Conservation (phyloP, 2,329 filamentous ascomycete species). For the Botrytis porri region DNA sequence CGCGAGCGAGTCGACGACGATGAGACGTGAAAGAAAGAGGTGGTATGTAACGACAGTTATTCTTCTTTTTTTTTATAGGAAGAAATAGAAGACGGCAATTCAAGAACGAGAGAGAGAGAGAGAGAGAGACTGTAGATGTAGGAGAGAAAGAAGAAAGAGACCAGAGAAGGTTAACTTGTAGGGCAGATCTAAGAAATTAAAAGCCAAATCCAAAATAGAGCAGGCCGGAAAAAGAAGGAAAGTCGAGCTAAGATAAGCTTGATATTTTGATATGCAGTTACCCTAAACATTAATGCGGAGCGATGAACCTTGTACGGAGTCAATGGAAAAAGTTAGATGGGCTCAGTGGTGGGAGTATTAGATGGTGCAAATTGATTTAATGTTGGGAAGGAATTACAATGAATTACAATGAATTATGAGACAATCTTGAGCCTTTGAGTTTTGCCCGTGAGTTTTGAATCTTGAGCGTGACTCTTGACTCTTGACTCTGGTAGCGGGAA, state of each 20-base stretch:
- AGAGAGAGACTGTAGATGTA: not conserved
- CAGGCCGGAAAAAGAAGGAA: not conserved
- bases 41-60: conserved; percentile 3
- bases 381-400: not conserved
- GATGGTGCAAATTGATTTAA: no score
- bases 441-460: not conserved
- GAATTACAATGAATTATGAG: not conserved
- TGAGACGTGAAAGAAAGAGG: not conserved
- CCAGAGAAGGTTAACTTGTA: not conserved
- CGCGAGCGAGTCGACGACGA: not conserved
- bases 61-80: not conserved
- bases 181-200: not conserved
- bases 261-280: conserved; percentile 11
- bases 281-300: not conserved
- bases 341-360: no score
- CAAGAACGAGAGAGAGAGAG: not conserved
- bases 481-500: not conserved
- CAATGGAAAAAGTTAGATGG: not conserved
- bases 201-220: not conserved
- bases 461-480: not conserved
- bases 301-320: not conserved
- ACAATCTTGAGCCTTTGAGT: not conserved
- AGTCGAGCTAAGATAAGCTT: not conserved
- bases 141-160: not conserved
- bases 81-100: not conserved